phyloP scores from a whole-genome alignment of 2,329 filamentous ascomycete genomes.

The Cercospora zeae-maydis region DNA sequence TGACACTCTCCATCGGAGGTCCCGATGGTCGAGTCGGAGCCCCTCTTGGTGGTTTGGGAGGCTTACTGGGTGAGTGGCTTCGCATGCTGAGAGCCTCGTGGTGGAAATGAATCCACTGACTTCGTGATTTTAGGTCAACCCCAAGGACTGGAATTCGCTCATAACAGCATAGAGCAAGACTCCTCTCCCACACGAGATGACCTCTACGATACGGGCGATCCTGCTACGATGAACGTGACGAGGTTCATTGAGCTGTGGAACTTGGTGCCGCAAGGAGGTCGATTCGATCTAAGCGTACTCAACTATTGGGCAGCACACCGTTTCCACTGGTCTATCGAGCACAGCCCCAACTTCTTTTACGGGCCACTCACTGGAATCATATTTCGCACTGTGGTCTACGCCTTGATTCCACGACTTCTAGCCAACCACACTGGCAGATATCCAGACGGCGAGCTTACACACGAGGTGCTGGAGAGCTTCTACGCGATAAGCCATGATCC shows the following conservation, averaged over 20 bases:
- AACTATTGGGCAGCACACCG: neutral
- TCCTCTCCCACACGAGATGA: conserved; percentile 4
- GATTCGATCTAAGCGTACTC: neutral
- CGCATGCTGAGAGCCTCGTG: neutral
- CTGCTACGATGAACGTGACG: neutral
- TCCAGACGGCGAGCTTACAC: conserved; percentile 2
- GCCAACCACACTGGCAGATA: neutral
- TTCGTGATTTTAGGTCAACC: neutral
- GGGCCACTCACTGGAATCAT: neutral
- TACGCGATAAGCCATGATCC: conserved; percentile 4
- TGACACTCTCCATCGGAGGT: conserved; percentile 8
- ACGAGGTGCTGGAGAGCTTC: conserved; percentile 5
- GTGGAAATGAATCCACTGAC: neutral
- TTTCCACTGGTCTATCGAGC: neutral
- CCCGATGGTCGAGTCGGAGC: neutral
- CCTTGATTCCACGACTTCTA: neutral
- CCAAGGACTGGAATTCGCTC: conserved; percentile 4
- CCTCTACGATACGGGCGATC: conserved; percentile 5
- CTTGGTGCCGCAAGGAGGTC: neutral
- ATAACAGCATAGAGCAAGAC: conserved; percentile 6
- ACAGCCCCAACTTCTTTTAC: conserved; percentile 4
- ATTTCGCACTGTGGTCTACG: neutral
- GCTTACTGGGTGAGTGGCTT: neutral
- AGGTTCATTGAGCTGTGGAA: conserved; percentile 1
- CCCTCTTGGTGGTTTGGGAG: neutral